These are phyloP conservation scores for Malania oleifera DNA, from an alignment of 164 flowering plant species.

Conservation along the genomic window DNA sequence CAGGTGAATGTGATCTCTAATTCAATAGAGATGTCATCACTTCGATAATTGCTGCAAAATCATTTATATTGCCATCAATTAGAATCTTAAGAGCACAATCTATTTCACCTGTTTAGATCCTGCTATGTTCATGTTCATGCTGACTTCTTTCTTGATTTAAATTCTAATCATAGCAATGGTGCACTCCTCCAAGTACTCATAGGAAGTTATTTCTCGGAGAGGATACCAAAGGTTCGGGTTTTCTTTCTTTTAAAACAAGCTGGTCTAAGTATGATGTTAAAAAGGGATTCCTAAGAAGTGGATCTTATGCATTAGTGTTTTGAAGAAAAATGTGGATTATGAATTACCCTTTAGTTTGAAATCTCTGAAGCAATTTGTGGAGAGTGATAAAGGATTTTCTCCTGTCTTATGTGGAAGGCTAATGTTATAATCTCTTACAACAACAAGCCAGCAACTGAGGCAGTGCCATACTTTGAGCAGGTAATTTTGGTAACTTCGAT, in stretches of 20 bases:
- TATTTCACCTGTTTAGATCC: neutral
- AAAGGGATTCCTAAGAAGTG: too few relatives aligned
- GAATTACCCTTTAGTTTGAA: conserved; percentile 14
- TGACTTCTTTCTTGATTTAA: conserved; percentile 6
- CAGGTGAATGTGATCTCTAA: conserved; percentile 61
- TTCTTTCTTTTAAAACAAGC: conserved; percentile 7
- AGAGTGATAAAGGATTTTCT: conserved; percentile 32
- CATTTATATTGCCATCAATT: neutral
- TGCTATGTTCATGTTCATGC: neutral
- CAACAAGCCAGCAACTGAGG: conserved; percentile 93
- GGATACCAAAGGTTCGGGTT: conserved; percentile 75
- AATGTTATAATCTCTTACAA: conserved; percentile 89
- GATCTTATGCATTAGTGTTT: conserved; percentile 4
- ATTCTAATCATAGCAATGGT: conserved; percentile 56
- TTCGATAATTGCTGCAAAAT: neutral
- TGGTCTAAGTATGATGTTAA: too few relatives aligned
- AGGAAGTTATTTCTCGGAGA: conserved; percentile 81
- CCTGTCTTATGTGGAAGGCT: conserved; percentile 60
- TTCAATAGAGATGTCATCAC: too few relatives aligned
- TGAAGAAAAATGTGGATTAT: conserved; percentile 16
- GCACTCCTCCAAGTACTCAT: conserved; percentile 81
- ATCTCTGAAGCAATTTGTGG: conserved; percentile 16
- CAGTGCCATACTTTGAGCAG: conserved; percentile 98
- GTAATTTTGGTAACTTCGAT: too few relatives aligned
- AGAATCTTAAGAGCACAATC: neutral